Conservation (phyloP, 352 stramenopile genomes). For the Phytophthora idaei region DNA sequence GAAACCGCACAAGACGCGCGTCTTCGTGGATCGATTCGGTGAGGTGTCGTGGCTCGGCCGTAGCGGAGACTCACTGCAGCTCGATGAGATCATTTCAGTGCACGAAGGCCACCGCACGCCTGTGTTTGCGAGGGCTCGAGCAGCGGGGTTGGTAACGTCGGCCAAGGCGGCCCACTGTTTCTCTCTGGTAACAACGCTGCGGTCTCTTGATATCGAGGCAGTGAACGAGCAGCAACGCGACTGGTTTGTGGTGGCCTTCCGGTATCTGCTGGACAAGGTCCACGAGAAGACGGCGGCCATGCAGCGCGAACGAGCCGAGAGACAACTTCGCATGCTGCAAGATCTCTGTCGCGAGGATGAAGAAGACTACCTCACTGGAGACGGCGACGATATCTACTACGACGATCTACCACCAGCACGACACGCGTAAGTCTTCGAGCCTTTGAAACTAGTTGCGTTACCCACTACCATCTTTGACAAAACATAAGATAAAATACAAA, state of each 20-base stretch:
- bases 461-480: not conserved
- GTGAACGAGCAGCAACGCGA: conserved; percentile 75
- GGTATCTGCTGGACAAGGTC: conserved; percentile 86
- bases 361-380: conserved; percentile 30
- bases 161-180: conserved; percentile 58
- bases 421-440: conserved; percentile 16
- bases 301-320: conserved; percentile 78
- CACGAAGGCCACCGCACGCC: conserved; percentile 60
- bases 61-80: conserved; percentile 74
- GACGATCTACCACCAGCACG: conserved; percentile 26
- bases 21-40: conserved; percentile 83
- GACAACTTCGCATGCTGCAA: conserved; percentile 77
- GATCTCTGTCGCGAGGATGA: conserved; percentile 59
- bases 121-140: conserved; percentile 64
- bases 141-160: conserved; percentile 33
- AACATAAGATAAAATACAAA: conserved; percentile 31
- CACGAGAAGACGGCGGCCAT: conserved; percentile 81
- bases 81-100: conserved; percentile 75
- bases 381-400: conserved; percentile 43
- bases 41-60: conserved; percentile 85
- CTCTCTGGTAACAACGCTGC: conserved; percentile 65
- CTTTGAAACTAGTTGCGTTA: not conserved
- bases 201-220: conserved; percentile 81
- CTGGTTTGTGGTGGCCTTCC: conserved; percentile 88
- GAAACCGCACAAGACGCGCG: conserved; percentile 80